Percentiles rank a stretch among this genome's conserved stretches.
Evolutionary conservation across 805 yeast species (phyloP).

Genomic region (Jamesozyma jinghongensis): DNA sequence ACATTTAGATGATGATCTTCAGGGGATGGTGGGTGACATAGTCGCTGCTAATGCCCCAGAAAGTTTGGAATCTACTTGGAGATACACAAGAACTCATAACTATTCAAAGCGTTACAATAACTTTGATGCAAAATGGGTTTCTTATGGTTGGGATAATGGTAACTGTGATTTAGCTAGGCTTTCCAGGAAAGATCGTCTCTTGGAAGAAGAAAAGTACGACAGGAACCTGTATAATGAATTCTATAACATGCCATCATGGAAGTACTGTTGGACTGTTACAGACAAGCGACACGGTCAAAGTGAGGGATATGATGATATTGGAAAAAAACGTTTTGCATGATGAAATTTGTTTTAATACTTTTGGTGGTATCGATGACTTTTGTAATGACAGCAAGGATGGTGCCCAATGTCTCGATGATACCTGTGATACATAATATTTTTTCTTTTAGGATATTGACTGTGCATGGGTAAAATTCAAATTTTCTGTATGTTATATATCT

Average conservation of each 20-base stretch:
- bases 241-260: slow-evolving; percentile 1
- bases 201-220: neutral
- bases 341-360: slow-evolving; percentile 2
- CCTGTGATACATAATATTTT: too few species aligned
- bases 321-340: neutral
- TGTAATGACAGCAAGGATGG: slow-evolving; percentile 6
- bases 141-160: slow-evolving; percentile 2
- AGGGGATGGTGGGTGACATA: slow-evolving; percentile 1
- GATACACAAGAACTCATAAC: neutral
- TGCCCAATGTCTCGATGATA: slow-evolving; percentile 1
- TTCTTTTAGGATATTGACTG: too few species aligned
- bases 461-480: too few species aligned
- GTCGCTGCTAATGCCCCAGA: neutral
- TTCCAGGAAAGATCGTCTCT: neutral
- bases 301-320: slow-evolving; percentile 2
- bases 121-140: neutral
- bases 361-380: slow-evolving; percentile 4
- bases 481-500: too few species aligned
- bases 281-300: slow-evolving; percentile 2
- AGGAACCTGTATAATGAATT: neutral
- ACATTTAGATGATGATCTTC: neutral
- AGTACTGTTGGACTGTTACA: slow-evolving; percentile 3
- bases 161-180: neutral
- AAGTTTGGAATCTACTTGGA: slow-evolving; percentile 1
- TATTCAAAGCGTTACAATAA: neutral